Conservation (phyloP, 768 basidiomycete genomes). For the Tulasnella sp. region DNA sequence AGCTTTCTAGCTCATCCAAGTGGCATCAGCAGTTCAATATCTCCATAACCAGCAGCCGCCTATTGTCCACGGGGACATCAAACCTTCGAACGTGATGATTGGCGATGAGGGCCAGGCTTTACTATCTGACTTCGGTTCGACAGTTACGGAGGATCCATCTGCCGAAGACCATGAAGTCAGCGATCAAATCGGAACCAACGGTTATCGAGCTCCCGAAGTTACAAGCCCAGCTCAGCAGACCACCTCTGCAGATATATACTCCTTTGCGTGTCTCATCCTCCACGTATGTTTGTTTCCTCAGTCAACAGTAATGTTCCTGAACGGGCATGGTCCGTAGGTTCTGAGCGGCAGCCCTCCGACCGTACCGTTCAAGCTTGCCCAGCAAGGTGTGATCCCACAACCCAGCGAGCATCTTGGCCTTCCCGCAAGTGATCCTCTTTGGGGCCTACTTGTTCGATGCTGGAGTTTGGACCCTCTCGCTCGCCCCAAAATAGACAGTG, state of each 20-base stretch:
- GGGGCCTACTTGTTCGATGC: neutral
- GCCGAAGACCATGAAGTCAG: neutral
- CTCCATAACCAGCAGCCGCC: neutral
- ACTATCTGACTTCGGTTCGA: neutral
- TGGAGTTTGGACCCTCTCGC: neutral
- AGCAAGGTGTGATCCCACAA: neutral
- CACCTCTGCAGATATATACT: neutral
- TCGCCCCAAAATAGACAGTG: neutral
- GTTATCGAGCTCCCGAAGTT: neutral
- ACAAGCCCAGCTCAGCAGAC: neutral
- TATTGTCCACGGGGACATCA: slow-evolving; percentile 4
- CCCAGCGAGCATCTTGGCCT: neutral
- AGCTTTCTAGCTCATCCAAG: neutral
- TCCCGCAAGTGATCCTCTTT: neutral
- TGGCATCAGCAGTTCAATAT: neutral
- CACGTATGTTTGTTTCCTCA: neutral
- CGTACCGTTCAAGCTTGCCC: neutral
- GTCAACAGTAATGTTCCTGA: neutral
- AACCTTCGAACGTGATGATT: neutral
- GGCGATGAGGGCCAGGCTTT: neutral
- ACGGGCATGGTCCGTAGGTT: neutral
- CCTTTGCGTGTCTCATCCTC: neutral
- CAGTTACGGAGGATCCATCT: neutral
- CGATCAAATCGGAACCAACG: neutral
- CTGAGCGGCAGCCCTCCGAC: neutral